Base-by-base conservation (phyloP, 441 rosid species). In the Pelargonium fulgidum region DNA sequence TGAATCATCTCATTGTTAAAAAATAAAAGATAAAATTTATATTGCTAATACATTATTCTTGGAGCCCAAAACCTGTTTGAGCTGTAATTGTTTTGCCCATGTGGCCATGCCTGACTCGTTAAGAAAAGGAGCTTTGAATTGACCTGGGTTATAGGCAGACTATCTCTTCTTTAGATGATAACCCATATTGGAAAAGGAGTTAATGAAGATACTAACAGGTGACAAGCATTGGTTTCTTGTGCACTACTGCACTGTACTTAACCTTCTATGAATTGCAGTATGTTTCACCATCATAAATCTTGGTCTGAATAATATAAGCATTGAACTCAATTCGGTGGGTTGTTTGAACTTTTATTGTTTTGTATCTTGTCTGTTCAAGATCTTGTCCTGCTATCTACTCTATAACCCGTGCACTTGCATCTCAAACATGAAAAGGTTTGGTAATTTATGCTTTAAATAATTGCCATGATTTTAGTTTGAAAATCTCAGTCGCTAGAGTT, bases 401-500 rank as follows among this genome's bases (percentile, higher is more conserved):
- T 47, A 8, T 47, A 47, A 11, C n/a, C 52, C 12, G n/a, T 47
- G 12, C n/a, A 47, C 10, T 47, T 47, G 52, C 52, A 47, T 47
- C 12, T 47, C 52, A 47, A 47, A 47, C 3, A 47, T 2, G 10
- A 9, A 9, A 22, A 22, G 24, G 24, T 47, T 47, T 47, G 10
- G 52, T 47, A n/a, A 47, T 47, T 11, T 9, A 11, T 47, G 52
- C 13, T 47, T 47, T n/a, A 5, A 8, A 47, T 47, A n/a, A 8
- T 11, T 47, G 65, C 36, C 0, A 16, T 61, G 65, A 7, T 64
- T 63, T 42, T 62, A 17, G 61, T 65, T 13, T 70, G 59, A 67
- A 59, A 77, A 33, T 69, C 70, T 65, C 62, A 61, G 50, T 52
- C 33, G 6, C 68, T 59, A 24, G 48, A 56, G 41, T 16, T 69